These are phyloP conservation scores for Penicillium samsonianum DNA, from an alignment of 495 filamentous ascomycete species.

Conservation along the genomic window DNA sequence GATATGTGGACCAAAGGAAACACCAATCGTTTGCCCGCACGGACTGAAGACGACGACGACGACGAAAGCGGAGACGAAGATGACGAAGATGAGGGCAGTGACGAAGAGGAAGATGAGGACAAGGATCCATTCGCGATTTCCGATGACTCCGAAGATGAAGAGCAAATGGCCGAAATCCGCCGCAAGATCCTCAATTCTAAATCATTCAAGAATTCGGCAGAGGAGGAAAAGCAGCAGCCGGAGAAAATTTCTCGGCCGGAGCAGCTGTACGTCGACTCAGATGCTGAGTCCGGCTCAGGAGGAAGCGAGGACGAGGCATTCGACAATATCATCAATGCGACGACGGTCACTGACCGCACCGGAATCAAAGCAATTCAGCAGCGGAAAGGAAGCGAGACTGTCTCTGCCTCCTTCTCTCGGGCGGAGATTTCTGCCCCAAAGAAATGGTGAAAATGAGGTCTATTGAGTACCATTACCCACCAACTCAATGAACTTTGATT, in stretches of 20 bases:
- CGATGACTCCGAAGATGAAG: conserved; percentile 76
- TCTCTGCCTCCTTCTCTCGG: conserved; percentile 64
- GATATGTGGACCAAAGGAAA: conserved; percentile 88
- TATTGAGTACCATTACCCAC: neutral
- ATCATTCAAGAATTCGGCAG: conserved; percentile 68
- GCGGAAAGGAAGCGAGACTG: conserved; percentile 43
- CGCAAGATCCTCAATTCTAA: conserved; percentile 83
- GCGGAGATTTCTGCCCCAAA: conserved; percentile 60
- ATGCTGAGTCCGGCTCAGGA: conserved; percentile 72
- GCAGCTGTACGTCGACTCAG: conserved; percentile 59
- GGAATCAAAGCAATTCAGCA: conserved; percentile 66
- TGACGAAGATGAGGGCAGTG: conserved; percentile 46
- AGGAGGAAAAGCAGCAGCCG: conserved; percentile 51
- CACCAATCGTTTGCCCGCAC: conserved; percentile 64
- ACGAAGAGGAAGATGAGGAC: conserved; percentile 51
- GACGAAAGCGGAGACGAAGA: conserved; percentile 56
- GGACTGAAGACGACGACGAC: conserved; percentile 53
- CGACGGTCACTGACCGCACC: conserved; percentile 77
- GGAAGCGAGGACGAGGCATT: conserved; percentile 72
- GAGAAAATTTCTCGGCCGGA: conserved; percentile 57
- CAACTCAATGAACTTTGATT: neutral
- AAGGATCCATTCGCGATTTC: conserved; percentile 73
- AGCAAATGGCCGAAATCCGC: conserved; percentile 90
- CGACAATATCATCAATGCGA: conserved; percentile 89
- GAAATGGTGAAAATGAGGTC: conserved; percentile 45